phyloP scores from a whole-genome alignment of 331 rosid species.

The Rhamnella rubrinervis region DNA sequence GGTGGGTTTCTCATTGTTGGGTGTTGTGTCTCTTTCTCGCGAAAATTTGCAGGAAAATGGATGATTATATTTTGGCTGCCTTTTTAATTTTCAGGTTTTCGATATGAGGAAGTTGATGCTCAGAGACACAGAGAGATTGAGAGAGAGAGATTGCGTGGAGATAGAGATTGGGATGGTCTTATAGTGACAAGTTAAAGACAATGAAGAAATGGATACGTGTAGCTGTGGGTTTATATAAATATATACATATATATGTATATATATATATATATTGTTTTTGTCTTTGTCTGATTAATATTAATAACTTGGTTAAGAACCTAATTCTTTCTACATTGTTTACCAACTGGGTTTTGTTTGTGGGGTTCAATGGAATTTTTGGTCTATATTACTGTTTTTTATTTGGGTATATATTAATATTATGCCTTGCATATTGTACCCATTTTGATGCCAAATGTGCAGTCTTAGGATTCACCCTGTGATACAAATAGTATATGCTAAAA shows the following conservation, averaged over 20 bases:
- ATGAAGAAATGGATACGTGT: slow-evolving; percentile 1
- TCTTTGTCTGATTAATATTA: too few species aligned
- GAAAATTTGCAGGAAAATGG: not conserved
- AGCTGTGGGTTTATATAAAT: not conserved
- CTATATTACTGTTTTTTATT: too few species aligned
- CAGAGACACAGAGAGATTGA: not conserved
- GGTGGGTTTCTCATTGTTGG: not conserved
- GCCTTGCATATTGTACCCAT: too few species aligned
- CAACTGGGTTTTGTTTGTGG: too few species aligned
- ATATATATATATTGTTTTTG: not conserved
- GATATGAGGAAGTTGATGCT: not conserved
- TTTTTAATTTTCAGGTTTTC: not conserved
- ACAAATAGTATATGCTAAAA: too few species aligned
- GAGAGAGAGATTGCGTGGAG: slow-evolving; percentile 3
- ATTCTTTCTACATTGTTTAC: too few species aligned
- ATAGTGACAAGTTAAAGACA: not conserved
- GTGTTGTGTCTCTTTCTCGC: not conserved
- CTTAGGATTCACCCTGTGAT: too few species aligned
- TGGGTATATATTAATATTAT: too few species aligned
- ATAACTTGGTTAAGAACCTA: too few species aligned
- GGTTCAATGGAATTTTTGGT: too few species aligned
- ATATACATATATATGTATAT: not conserved
- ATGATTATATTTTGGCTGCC: not conserved
- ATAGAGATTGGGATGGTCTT: not conserved
- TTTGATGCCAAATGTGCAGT: too few species aligned